A percentile compares a stretch with the other conserved stretches of the same genome.
These are phyloP conservation scores for Zhuliangozyma blackwelliae DNA, from an alignment of 1,139 yeast species.

Conservation along the genomic window DNA sequence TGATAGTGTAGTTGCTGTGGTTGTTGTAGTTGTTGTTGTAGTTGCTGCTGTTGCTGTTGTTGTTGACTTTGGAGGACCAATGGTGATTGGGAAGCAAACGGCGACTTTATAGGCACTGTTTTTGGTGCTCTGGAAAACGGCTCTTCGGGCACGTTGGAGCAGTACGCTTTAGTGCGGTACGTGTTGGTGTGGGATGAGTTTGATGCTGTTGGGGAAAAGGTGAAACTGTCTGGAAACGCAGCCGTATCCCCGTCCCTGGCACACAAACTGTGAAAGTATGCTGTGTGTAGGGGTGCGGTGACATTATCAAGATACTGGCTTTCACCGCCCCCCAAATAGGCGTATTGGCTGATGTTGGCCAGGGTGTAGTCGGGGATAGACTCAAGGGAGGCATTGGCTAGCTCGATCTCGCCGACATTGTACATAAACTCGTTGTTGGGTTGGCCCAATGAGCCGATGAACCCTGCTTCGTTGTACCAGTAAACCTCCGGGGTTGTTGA, in stretches of 20 bases:
- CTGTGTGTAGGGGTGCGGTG: background rate
- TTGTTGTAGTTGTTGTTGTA: slow-evolving; percentile 1
- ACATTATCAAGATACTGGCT: background rate
- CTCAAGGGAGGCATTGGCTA: slow-evolving; percentile 26
- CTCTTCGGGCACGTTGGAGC: too few species aligned
- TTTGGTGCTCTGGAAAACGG: too few species aligned
- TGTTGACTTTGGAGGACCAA: background rate
- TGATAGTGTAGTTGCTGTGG: slow-evolving; percentile 2
- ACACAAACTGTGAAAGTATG: too few species aligned
- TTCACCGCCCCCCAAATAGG: background rate
- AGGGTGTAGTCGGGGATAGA: slow-evolving; percentile 21
- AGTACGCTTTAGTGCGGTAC: too few species aligned
- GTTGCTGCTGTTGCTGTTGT: slow-evolving; percentile 4
- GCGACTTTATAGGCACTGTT: too few species aligned
- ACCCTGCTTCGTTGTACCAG: slow-evolving; percentile 9
- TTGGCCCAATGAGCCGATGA: slow-evolving; percentile 3
- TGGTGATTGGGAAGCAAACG: too few species aligned
- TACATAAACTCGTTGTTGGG: slow-evolving; percentile 20
- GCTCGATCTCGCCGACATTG: slow-evolving; percentile 23
- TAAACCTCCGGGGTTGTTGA: slow-evolving; percentile 9
- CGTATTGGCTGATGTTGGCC: slow-evolving; percentile 4
- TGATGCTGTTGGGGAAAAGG: too few species aligned
- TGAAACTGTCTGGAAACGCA: too few species aligned
- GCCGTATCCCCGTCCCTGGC: too few species aligned
- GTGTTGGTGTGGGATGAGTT: too few species aligned